Conservation (phyloP, 306 rosid species). For the Vachellia collinsii region DNA sequence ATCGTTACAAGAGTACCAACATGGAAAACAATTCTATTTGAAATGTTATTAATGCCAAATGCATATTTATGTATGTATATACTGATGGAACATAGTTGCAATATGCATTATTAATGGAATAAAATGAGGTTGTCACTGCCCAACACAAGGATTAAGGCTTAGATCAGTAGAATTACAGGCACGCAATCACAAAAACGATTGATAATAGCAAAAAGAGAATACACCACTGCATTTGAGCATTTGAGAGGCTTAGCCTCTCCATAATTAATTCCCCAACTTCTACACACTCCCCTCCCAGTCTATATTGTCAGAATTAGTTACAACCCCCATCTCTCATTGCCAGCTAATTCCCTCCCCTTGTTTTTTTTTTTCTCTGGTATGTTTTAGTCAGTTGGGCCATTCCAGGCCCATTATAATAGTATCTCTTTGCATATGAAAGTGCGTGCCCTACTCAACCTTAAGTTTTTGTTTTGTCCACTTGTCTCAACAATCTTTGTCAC, state of each 20-base stretch:
- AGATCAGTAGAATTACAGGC: not conserved
- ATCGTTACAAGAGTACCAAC: not conserved
- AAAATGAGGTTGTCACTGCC: not conserved
- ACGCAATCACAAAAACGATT: not conserved
- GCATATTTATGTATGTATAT: not conserved
- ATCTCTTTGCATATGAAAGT: not conserved
- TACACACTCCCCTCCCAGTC: not conserved
- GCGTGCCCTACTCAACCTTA: slow-evolving; percentile 51
- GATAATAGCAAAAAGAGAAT: not conserved
- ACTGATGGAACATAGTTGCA: not conserved
- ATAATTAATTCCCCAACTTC: not conserved
- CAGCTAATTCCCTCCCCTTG: not conserved
- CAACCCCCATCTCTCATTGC: not conserved
- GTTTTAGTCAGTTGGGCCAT: not conserved
- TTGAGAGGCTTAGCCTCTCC: not conserved
- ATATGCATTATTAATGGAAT: not conserved
- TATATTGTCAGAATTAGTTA: not conserved
- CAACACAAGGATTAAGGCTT: not conserved
- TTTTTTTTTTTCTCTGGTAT: not conserved
- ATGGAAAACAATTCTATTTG: not conserved
- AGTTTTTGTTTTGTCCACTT: slow-evolving; percentile 43
- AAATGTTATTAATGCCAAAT: not conserved
- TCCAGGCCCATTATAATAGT: not conserved
- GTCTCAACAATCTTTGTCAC: slow-evolving; percentile 75
- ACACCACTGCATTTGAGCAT: not conserved